Evolutionary conservation across 208 protist genomes (phyloP), one percentile per base, ranked within the genome.

Genomic region (Balamuthia mandrillaris): DNA sequence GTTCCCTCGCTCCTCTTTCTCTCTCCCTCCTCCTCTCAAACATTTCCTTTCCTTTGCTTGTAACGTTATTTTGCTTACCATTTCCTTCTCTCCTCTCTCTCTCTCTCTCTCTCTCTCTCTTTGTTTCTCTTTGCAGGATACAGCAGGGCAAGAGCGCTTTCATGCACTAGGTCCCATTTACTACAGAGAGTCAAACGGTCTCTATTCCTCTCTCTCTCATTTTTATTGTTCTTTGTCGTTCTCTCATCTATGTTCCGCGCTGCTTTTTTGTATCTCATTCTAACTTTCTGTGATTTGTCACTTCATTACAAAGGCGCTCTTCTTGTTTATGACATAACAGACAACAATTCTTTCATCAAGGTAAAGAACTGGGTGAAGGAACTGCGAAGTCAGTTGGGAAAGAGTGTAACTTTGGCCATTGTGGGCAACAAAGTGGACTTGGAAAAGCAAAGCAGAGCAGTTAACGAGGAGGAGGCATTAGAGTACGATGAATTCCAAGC

Each of bases 331-430:
- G 97, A 98, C 86, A 92, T 98, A 54, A 97, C 95, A 49, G 96
- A 98, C 85, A 90, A 89, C 24, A 93, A 97, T 82, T 96, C 95
- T 9, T 96, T 97, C 60, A 87, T 91, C 5, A 95, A 94, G 85
- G 96, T 97, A 60, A 95, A 96, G n/a, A 95, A 91, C 47, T 98
- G 97, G 97, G 95, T 97, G 37, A 95, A 96, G 75, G 97, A 98
- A 89, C 91, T 98, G 37, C 92, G 93, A 42, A 93, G 91, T 3
- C 94, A 98, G 68, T 86, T 94, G 4, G 90, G 92, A 9, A 93
- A 93, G 31, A 91, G 94, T 47, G 96, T 98, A 51, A 81, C 88
- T 24, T 90, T 99, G 9, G 93, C 94, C 29, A 94, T 99, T 56
- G 94, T 93, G 49, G 96, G 96, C 47, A 98, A 98, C 91, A 98